These are phyloP conservation scores for Phytophthora citrophthora DNA, from an alignment of 352 stramenopile genomes.

Conservation along the genomic window DNA sequence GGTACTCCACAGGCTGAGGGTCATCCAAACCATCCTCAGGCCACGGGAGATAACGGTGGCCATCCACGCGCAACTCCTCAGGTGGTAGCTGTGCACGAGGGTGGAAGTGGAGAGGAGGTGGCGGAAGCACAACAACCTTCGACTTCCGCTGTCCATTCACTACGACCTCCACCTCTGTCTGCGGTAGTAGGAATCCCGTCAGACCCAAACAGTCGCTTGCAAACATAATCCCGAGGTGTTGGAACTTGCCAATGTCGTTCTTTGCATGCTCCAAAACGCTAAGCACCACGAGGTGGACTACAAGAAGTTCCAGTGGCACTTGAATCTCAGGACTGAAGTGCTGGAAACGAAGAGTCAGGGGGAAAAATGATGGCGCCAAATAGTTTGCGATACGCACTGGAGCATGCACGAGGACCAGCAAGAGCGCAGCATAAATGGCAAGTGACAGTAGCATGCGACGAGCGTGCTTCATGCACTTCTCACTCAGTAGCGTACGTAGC, in stretches of 20 bases:
- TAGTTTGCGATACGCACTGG: slow-evolving; percentile 73
- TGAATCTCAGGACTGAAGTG: slow-evolving; percentile 94
- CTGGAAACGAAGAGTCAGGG: slow-evolving; percentile 88
- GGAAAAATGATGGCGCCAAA: slow-evolving; percentile 68
- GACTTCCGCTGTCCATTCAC: slow-evolving; percentile 40
- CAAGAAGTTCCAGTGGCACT: slow-evolving; percentile 95
- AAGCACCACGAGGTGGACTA: slow-evolving; percentile 96
- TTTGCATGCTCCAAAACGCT: slow-evolving; percentile 93
- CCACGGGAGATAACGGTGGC: slow-evolving; percentile 83
- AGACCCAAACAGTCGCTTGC: slow-evolving; percentile 70
- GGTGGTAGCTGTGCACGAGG: slow-evolving; percentile 69
- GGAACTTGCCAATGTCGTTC: slow-evolving; percentile 83
- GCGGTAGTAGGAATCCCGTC: slow-evolving; percentile 73
- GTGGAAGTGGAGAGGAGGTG: slow-evolving; percentile 85
- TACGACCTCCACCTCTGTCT: slow-evolving; percentile 45
- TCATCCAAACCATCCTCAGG: slow-evolving; percentile 85
- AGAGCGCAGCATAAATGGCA: slow-evolving; percentile 90
- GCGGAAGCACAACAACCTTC: slow-evolving; percentile 55
- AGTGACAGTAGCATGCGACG: slow-evolving; percentile 94
- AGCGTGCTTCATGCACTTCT: slow-evolving; percentile 92
- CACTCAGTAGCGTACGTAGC: slow-evolving; percentile 94
- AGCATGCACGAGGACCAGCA: slow-evolving; percentile 89
- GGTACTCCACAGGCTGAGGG: slow-evolving; percentile 69
- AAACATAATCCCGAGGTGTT: slow-evolving; percentile 68
- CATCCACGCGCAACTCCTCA: slow-evolving; percentile 73